Evolutionary conservation across 768 basidiomycete species (phyloP), one percentile per base, ranked within the genome.

Genomic region (Lactifluus rugatus): DNA sequence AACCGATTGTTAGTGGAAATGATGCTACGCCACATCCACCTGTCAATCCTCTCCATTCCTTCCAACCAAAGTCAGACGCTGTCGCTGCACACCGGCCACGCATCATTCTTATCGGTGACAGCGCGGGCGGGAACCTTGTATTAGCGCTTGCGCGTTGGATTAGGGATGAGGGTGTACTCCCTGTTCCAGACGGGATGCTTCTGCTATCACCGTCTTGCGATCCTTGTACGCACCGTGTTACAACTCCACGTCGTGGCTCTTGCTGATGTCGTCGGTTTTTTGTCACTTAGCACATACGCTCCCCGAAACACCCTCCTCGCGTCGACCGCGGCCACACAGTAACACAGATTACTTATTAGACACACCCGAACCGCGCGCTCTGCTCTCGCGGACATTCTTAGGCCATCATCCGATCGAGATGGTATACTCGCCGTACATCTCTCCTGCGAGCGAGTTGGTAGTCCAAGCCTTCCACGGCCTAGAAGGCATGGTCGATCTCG

Each of bases 361-460:
- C 63, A 80, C 75, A 1, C 77, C 77, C 5, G 79, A 79, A 61
- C 78, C 78, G 2, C 76, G 78, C 37, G 78, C 77, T 0, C 72
- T 80, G 21, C 71, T 80, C 10, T 77, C 78, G 46, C 75, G 77
- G 36, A 78, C 78, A n/a, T 80, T 80, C 70, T 73, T 81, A 3
- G 79, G 79, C n/a, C 65, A 67, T 50, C 66, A 70, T 56, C 67
- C 69, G 9, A 53, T 70, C 53, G 70, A 71, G 32, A 69, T 67
- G 52, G 67, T 70, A 46, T 70, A 73, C 57, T 68, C 66, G 17
- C 71, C 71, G 4, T 71, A 72, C 64, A 66, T 72, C 42, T 67
- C 66, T 41, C 71, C 70, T 39, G 70, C 71, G 25, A 69, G 67
- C n/a, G 60, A 62, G 39, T 65, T 66, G 56, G 70, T 72, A 31